Percentiles rank a stretch among this genome's conserved stretches.
These are phyloP conservation scores for Kitagawia praeruptora DNA, from an alignment of 129 eudicot genomes.

Conservation along the genomic window DNA sequence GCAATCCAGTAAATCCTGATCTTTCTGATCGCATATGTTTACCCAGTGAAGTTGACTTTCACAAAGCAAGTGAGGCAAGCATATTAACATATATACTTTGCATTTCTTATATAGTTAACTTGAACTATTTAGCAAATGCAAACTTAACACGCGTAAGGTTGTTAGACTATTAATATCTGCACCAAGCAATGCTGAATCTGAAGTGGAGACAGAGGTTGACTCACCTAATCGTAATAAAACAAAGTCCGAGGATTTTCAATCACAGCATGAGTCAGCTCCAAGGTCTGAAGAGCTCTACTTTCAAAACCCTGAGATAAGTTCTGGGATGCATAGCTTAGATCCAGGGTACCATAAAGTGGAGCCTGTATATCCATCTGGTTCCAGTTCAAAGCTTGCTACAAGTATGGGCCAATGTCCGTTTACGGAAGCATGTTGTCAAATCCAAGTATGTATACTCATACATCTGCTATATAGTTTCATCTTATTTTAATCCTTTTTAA, in stretches of 20 bases:
- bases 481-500: background rate
- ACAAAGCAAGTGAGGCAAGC: too few relatives aligned
- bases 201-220: slow-evolving; percentile 87
- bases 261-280: slow-evolving; percentile 39
- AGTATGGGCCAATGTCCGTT: slow-evolving; percentile 60
- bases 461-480: background rate
- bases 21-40: too few relatives aligned
- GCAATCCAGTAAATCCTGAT: too few relatives aligned
- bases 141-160: too few relatives aligned
- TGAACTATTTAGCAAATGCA: too few relatives aligned
- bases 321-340: slow-evolving; percentile 41
- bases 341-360: slow-evolving; percentile 51
- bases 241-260: slow-evolving; percentile 46
- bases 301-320: slow-evolving; percentile 48
- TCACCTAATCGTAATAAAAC: slow-evolving; percentile 64
- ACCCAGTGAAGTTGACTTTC: too few relatives aligned
- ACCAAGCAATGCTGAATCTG: slow-evolving; percentile 62
- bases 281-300: slow-evolving; percentile 61
- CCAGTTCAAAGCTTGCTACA: slow-evolving; percentile 43
- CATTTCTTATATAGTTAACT: too few relatives aligned
- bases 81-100: too few relatives aligned
- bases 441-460: slow-evolving; percentile 47
- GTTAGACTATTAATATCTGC: too few relatives aligned
- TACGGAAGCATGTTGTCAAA: slow-evolving; percentile 68
- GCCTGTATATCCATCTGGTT: slow-evolving; percentile 53